Conservation (phyloP, 2,329 filamentous ascomycete species). For the Aspergillus quadrilineatus region DNA sequence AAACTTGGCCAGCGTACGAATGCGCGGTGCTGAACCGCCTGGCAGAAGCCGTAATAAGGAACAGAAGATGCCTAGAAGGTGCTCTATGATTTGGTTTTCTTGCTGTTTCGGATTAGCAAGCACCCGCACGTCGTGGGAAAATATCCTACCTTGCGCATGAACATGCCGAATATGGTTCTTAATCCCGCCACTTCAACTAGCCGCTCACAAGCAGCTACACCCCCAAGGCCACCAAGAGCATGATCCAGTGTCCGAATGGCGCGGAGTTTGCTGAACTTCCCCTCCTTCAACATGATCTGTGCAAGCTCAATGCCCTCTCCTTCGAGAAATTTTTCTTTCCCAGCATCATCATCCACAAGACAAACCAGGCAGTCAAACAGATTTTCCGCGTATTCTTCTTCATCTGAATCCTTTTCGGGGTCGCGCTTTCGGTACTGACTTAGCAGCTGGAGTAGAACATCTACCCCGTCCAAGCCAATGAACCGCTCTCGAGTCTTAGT, state of each 20-base stretch:
- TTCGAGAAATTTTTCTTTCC: slow-evolving; percentile 79
- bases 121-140: not conserved
- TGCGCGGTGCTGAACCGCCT: slow-evolving; percentile 72
- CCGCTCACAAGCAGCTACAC: slow-evolving; percentile 66
- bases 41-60: slow-evolving; percentile 78
- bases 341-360: slow-evolving; percentile 69
- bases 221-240: slow-evolving; percentile 62
- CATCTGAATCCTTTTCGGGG: slow-evolving; percentile 78
- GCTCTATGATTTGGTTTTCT: slow-evolving; percentile 67
- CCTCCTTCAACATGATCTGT: slow-evolving; percentile 87
- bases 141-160: slow-evolving; percentile 68
- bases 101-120: slow-evolving; percentile 43
- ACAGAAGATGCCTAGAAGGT: slow-evolving; percentile 80
- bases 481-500: slow-evolving; percentile 63
- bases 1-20: slow-evolving; percentile 87
- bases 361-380: slow-evolving; percentile 84
- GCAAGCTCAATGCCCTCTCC: slow-evolving; percentile 90
- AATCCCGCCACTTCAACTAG: slow-evolving; percentile 81
- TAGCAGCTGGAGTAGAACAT: slow-evolving; percentile 76
- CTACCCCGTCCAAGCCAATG: slow-evolving; percentile 67
- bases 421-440: slow-evolving; percentile 83
- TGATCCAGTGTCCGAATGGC: slow-evolving; percentile 84
- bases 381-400: slow-evolving; percentile 95
- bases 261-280: slow-evolving; percentile 75
- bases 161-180: slow-evolving; percentile 79